A percentile compares a stretch with the other conserved stretches of the same genome.
Evolutionary conservation across 768 basidiomycete genomes (phyloP).

Genomic region (Termitomyces sp.): DNA sequence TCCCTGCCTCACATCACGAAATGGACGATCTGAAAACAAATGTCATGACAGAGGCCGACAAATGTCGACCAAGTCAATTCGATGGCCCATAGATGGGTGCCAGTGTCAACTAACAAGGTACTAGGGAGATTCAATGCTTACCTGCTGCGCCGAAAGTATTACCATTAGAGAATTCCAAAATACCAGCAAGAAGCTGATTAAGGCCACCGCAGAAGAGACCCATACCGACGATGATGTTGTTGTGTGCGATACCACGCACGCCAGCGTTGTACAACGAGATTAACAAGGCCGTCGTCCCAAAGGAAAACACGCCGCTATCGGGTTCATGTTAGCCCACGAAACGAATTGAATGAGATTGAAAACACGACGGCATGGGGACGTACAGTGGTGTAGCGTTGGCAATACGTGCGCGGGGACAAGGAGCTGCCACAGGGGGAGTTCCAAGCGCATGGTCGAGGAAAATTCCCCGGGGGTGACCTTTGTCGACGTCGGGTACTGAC

Average conservation of each 20-base stretch:
- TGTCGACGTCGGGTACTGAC: too few species aligned
- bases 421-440: constrained; percentile 9
- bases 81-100: too few species aligned
- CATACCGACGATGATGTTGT: constrained; percentile 84
- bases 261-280: constrained; percentile 70
- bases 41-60: neutral
- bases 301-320: constrained; percentile 71
- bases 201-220: constrained; percentile 83
- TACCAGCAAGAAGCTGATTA: constrained; percentile 81
- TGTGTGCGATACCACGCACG: constrained; percentile 44
- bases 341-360: neutral
- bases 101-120: too few species aligned
- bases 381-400: constrained; percentile 63
- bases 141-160: constrained; percentile 44
- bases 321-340: neutral
- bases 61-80: too few species aligned
- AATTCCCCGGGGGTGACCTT: too few species aligned
- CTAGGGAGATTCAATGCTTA: constrained; percentile 38
- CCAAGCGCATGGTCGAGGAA: too few species aligned
- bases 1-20: neutral
- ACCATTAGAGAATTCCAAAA: constrained; percentile 78
- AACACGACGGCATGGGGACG: constrained; percentile 12
- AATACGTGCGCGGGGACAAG: constrained; percentile 30
- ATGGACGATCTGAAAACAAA: neutral
- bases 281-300: constrained; percentile 81